Conservation (phyloP, 331 rosid species). For the Quercus tomentella region DNA sequence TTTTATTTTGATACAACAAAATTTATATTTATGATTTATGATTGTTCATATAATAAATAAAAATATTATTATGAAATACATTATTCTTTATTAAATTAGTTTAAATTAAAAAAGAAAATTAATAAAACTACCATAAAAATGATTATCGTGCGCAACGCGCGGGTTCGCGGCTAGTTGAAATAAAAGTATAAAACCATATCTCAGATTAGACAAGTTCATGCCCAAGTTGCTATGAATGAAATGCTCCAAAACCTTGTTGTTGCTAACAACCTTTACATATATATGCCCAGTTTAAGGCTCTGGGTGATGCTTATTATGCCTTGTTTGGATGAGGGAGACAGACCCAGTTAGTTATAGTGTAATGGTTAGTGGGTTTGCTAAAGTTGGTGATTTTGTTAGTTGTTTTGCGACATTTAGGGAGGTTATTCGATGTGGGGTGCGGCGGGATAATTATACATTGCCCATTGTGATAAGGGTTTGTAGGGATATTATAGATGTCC, state of each 20-base stretch:
- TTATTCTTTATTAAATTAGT: no score
- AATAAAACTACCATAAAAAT: no score
- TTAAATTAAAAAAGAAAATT: no score
- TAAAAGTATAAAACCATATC: slow-evolving; percentile 22
- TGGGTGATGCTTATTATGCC: slow-evolving; percentile 39
- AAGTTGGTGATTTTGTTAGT: slow-evolving; percentile 41
- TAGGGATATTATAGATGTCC: slow-evolving; percentile 46
- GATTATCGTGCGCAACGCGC: no score
- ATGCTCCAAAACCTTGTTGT: slow-evolving; percentile 39
- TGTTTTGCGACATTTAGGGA: slow-evolving; percentile 60
- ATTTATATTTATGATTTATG: no score
- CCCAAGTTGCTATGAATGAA: slow-evolving; percentile 37
- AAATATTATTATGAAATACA: no score
- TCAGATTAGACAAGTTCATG: slow-evolving; percentile 61
- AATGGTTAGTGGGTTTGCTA: slow-evolving; percentile 66
- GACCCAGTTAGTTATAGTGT: slow-evolving; percentile 60
- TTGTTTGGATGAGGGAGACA: slow-evolving; percentile 50
- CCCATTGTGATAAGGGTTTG: slow-evolving; percentile 60
- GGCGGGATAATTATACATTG: slow-evolving; percentile 53
- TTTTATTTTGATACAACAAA: no score
- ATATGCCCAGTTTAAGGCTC: slow-evolving; percentile 43
- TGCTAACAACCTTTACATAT: slow-evolving; percentile 60
- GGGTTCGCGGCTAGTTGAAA: no score
- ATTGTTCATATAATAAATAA: no score
- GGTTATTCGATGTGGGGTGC: slow-evolving; percentile 35